These are phyloP conservation scores for Lagenidium giganteum DNA, from an alignment of 352 stramenopile genomes.

Conservation along the genomic window DNA sequence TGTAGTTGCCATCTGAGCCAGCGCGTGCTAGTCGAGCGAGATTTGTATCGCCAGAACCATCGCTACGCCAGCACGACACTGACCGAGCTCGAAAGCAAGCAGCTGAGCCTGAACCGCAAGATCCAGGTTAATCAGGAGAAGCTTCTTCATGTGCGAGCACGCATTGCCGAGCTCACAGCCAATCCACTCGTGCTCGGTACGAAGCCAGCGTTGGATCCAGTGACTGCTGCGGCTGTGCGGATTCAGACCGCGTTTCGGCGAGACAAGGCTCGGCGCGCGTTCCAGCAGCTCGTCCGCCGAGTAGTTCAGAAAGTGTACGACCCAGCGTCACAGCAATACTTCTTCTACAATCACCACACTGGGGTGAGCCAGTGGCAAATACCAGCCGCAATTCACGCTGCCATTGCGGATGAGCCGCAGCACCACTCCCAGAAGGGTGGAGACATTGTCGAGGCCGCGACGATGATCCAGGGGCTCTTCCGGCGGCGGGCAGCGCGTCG, in stretches of 20 bases:
- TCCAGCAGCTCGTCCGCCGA: slow-evolving; percentile 19
- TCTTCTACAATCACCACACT: slow-evolving; percentile 42
- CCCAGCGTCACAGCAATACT: slow-evolving; percentile 26
- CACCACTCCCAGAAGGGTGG: not conserved
- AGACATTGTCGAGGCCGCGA: slow-evolving; percentile 7
- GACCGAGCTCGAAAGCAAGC: slow-evolving; percentile 20
- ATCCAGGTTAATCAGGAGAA: slow-evolving; percentile 40
- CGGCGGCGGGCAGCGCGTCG: slow-evolving; percentile 13
- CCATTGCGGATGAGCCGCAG: too few relatives aligned
- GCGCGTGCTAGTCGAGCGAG: too few relatives aligned
- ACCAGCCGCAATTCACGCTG: slow-evolving; percentile 10
- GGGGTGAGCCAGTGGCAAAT: slow-evolving; percentile 27
- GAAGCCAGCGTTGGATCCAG: not conserved
- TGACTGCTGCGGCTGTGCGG: slow-evolving; percentile 6
- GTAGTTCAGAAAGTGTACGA: slow-evolving; percentile 28
- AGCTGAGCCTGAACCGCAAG: slow-evolving; percentile 21
- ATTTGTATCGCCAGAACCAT: too few relatives aligned
- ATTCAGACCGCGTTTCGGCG: slow-evolving; percentile 27
- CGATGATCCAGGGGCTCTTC: slow-evolving; percentile 19
- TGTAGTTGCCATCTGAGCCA: slow-evolving; percentile 26
- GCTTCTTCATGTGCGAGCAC: slow-evolving; percentile 20
- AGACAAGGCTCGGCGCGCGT: slow-evolving; percentile 16
- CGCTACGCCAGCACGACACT: too few relatives aligned
- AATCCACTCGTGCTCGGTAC: too few relatives aligned
- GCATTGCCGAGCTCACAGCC: slow-evolving; percentile 21